These are phyloP conservation scores for Dothiorella sarmentorum DNA, from an alignment of 2,329 filamentous ascomycete species.

Conservation along the genomic window DNA sequence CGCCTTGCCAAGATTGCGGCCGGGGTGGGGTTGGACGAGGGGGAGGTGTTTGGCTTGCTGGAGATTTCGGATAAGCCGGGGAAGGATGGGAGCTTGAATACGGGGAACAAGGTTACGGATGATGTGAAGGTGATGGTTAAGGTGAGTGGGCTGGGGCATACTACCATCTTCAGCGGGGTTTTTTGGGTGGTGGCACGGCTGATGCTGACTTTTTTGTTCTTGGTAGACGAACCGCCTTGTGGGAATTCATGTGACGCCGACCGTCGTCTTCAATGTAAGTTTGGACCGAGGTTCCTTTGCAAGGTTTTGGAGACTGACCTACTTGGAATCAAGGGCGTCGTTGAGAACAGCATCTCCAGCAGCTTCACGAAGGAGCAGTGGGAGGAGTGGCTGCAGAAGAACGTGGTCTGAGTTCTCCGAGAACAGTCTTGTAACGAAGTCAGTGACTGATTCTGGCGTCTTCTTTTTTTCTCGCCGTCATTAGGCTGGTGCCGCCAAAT, in stretches of 20 bases:
- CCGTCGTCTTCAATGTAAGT: slow-evolving; percentile 73
- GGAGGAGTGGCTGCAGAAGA: slow-evolving; percentile 75
- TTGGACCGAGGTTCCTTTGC: not conserved
- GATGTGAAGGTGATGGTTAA: slow-evolving; percentile 83
- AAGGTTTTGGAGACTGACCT: not conserved
- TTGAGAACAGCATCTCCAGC: slow-evolving; percentile 74
- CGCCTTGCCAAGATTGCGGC: slow-evolving; percentile 72
- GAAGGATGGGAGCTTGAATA: slow-evolving; percentile 67
- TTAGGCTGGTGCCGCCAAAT: not conserved
- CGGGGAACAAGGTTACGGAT: slow-evolving; percentile 76
- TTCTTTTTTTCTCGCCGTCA: not conserved
- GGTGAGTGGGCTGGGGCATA: no score
- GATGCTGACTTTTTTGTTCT: not conserved
- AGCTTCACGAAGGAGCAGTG: slow-evolving; percentile 78
- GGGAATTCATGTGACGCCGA: slow-evolving; percentile 87
- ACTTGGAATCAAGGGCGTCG: slow-evolving; percentile 53
- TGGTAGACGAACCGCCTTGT: slow-evolving; percentile 63
- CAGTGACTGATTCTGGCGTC: not conserved
- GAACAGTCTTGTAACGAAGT: no score
- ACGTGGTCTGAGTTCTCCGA: slow-evolving; percentile 55
- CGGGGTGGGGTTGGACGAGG: slow-evolving; percentile 66
- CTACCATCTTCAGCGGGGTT: no score
- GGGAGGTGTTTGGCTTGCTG: slow-evolving; percentile 66
- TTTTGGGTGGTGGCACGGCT: not conserved
- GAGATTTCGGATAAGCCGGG: slow-evolving; percentile 64